Evolutionary conservation across 345 rosid genomes (phyloP), one percentile per base, ranked within the genome.

Genomic region (Murraya koenigii): DNA sequence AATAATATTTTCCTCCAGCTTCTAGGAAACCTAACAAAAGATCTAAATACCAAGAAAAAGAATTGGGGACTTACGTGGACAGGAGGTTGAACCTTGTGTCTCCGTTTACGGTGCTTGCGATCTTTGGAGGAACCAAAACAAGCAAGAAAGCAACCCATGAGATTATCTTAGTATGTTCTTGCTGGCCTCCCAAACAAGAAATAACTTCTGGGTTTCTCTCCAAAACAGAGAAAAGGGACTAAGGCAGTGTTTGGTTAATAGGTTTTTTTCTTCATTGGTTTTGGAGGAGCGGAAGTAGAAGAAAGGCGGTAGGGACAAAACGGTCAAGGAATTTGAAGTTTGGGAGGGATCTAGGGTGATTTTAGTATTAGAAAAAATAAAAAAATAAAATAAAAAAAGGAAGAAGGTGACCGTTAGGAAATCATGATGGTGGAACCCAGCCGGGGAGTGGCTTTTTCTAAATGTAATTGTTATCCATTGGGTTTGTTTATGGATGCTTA

Each of bases 111-210:
- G 66, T 83, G 84, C 74, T 75, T 88, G 80, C 85, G 88, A 87
- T 88, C 86, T 77, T 87, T 90, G 85, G 94, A 82, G 10, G 97
- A 85, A 84, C 99, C 97, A 79, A 94, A 96, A 79, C 99, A 96
- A 59, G 84, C 90, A 71, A 82, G 84, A 80, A 94, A 94, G 88
- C 98, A 96, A 77, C 92, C 91, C 99, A 96, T 96, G 28, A 7
- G 59, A 38, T 67, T 67, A 52, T 49, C 60, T 55, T 32, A 1
- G 26, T 20, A 0, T 2, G 26, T 52, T 52, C 56, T 52, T 52
- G 56, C 63, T 62, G n/a, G 28, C 6, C 38, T 69, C 56, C n/a
- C 30, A 28, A 62, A 36, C 33, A 4, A 20, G 69, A 33, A 25
- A 14, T 6, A 2, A 20, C 44, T 23, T 39, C 14, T 36, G 30